phyloP scores from a whole-genome alignment of 768 basidiomycete species.

The Leccinum incarnatum region DNA sequence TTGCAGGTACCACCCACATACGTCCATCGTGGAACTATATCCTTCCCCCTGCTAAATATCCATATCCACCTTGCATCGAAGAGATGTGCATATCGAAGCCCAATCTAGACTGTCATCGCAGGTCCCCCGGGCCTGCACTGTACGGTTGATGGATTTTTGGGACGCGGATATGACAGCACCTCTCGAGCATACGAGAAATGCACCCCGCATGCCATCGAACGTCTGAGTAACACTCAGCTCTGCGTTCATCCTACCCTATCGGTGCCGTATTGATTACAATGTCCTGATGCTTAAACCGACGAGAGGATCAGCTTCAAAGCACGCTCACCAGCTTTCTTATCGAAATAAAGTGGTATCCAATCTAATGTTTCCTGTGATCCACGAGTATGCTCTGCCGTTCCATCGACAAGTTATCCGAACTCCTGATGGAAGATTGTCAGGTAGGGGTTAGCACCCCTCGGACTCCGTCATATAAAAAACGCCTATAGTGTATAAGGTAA shows the following conservation, averaged over 20 bases:
- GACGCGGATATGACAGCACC: not conserved
- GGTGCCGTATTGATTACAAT: not conserved
- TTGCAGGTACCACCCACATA: conserved; percentile 18
- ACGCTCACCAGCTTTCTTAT: not conserved
- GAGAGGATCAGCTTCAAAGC: not conserved
- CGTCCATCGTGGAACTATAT: conserved; percentile 12
- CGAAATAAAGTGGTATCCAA: not conserved
- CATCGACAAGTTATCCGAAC: not conserved
- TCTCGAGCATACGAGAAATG: not conserved
- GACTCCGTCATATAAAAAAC: not conserved
- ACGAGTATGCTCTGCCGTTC: not conserved
- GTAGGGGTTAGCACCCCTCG: not conserved
- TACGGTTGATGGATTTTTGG: not conserved
- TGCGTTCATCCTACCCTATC: not conserved
- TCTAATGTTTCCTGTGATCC: not conserved
- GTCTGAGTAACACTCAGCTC: not conserved
- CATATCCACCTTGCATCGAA: conserved; percentile 10
- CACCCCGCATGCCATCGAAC: not conserved
- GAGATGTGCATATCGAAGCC: conserved; percentile 6
- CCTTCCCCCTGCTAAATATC: conserved; percentile 12
- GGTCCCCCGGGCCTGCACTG: not conserved
- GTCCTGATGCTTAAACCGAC: not conserved
- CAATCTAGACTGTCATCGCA: conserved; percentile 6
- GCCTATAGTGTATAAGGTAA: not conserved
- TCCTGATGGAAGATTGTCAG: not conserved